Conservation (phyloP, 2,329 filamentous ascomycete genomes). For the Uncinocarpus reesii region DNA sequence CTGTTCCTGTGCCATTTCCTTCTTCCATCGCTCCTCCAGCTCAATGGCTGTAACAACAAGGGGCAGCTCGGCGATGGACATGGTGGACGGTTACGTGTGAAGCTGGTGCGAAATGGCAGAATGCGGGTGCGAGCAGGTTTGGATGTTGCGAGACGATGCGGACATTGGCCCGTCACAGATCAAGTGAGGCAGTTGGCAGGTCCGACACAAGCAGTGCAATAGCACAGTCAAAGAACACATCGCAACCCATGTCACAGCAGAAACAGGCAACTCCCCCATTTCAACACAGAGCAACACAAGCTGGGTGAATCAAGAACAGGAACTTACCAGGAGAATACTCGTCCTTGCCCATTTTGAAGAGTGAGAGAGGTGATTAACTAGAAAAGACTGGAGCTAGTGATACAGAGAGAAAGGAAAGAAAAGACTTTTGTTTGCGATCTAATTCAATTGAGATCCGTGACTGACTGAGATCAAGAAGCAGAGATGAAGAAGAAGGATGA, state of each 20-base stretch:
- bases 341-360: slow-evolving; percentile 37
- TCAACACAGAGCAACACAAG: background rate
- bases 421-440: slow-evolving; percentile 18
- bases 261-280: background rate
- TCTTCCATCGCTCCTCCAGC: slow-evolving; percentile 12
- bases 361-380: slow-evolving; percentile 10
- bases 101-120: background rate
- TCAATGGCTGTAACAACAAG: slow-evolving; percentile 11
- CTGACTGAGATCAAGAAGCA: slow-evolving; percentile 7
- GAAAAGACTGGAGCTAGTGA: slow-evolving; percentile 20
- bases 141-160: too few relatives aligned
- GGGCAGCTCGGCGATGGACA: slow-evolving; percentile 6
- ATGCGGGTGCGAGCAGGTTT: too few relatives aligned
- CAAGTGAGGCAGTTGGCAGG: too few relatives aligned
- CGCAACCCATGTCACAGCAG: background rate
- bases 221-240: background rate
- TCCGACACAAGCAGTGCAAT: too few relatives aligned
- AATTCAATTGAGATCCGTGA: background rate
- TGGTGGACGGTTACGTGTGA: background rate
- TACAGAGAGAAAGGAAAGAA: slow-evolving; percentile 23
- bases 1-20: slow-evolving; percentile 5
- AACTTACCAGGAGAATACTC: slow-evolving; percentile 39
- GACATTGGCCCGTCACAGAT: too few relatives aligned
- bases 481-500: background rate
- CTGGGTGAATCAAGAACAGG: background rate